Evolutionary conservation across 164 flowering plant genomes (phyloP).

Genomic region (Berberis vulgaris): DNA sequence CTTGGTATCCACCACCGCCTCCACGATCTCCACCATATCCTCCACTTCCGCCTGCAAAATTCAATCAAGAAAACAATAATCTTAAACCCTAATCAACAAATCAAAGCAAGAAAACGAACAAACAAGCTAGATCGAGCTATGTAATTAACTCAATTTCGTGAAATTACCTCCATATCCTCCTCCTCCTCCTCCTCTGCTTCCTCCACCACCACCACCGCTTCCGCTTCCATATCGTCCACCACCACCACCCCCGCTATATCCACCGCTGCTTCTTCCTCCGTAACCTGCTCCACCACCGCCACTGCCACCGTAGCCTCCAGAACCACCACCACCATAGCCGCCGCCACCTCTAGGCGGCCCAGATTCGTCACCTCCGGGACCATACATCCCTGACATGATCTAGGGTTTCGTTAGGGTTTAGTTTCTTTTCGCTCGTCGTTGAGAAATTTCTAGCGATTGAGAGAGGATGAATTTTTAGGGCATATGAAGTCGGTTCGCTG

Average conservation of each 20-base stretch:
- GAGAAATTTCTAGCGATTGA: background rate
- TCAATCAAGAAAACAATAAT: background rate
- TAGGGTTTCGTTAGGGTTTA: constrained; percentile 21
- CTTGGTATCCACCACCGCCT: constrained; percentile 13
- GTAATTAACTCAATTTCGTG: constrained; percentile 35
- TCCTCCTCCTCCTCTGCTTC: constrained; percentile 20
- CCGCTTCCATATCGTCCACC: constrained; percentile 23
- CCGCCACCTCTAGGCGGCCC: constrained; percentile 19
- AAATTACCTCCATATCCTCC: constrained; percentile 30
- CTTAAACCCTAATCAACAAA: constrained; percentile 2
- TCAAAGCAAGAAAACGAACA: background rate
- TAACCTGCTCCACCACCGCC: constrained; percentile 7
- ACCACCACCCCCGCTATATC: constrained; percentile 36
- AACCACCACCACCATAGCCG: constrained; percentile 13
- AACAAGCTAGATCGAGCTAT: background rate
- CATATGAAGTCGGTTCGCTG: constrained; percentile 21
- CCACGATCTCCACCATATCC: constrained; percentile 3
- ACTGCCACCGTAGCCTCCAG: constrained; percentile 5
- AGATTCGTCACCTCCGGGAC: constrained; percentile 49
- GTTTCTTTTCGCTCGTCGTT: background rate
- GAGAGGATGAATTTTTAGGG: background rate
- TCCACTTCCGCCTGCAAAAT: constrained; percentile 11
- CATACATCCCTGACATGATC: constrained; percentile 45
- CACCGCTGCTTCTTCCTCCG: constrained; percentile 5
- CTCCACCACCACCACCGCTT: constrained; percentile 40